Conservation (phyloP, 371 early-diverging fungal genomes). For the Haplosporangium sp. region DNA sequence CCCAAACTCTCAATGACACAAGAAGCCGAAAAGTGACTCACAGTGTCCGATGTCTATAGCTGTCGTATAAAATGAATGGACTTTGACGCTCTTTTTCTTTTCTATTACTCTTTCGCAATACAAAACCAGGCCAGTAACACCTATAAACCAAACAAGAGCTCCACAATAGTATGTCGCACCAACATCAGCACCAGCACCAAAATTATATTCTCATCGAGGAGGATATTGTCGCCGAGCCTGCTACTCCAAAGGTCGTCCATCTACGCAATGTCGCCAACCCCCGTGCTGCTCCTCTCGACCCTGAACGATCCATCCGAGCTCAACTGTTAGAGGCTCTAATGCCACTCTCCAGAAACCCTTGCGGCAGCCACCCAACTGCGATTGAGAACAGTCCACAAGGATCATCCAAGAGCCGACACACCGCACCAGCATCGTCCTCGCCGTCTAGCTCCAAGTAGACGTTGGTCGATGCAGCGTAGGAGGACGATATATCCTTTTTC, state of each 20-base stretch:
- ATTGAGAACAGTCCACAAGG: neutral
- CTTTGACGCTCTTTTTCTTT: neutral
- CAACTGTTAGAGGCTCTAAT: slow-evolving; percentile 21
- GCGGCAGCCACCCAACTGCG: slow-evolving; percentile 5
- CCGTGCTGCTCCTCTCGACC: neutral
- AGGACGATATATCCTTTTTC: neutral
- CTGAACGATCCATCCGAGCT: slow-evolving; percentile 6
- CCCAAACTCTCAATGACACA: too few relatives aligned
- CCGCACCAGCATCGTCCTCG: too few relatives aligned
- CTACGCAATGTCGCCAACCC: slow-evolving; percentile 30
- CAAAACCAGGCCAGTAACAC: too few relatives aligned
- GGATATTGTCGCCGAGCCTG: slow-evolving; percentile 2
- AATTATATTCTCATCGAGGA: slow-evolving; percentile 28
- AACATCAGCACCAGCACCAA: slow-evolving; percentile 2
- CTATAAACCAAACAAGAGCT: too few relatives aligned
- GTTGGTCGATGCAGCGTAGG: too few relatives aligned
- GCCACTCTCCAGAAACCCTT: slow-evolving; percentile 21
- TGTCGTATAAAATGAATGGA: too few relatives aligned
- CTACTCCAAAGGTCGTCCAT: slow-evolving; percentile 6
- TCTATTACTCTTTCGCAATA: neutral
- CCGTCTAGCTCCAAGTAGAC: too few relatives aligned
- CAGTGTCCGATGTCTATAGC: neutral
- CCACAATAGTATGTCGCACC: slow-evolving; percentile 11
- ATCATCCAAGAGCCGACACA: neutral
- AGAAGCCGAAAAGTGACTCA: neutral